Evolutionary conservation across 768 basidiomycete genomes (phyloP).

Genomic region (Boletus huronensis): DNA sequence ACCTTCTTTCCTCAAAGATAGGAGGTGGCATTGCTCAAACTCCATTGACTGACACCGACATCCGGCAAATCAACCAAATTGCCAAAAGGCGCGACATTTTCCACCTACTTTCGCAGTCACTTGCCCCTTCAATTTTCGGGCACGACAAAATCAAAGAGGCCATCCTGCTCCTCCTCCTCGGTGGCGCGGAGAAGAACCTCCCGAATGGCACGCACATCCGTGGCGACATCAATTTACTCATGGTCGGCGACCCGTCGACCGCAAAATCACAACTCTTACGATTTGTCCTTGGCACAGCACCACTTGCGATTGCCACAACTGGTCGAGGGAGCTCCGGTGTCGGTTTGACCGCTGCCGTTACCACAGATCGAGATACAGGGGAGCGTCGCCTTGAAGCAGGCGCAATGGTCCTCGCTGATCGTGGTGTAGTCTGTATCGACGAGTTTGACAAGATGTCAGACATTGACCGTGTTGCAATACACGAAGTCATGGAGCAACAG

Average conservation of each 20-base stretch:
- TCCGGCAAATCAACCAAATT: conserved; percentile 93
- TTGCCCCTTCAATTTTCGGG: conserved; percentile 96
- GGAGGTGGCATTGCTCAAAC: conserved; percentile 95
- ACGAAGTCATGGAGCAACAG: conserved; percentile 99
- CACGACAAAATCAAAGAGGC: conserved; percentile 96
- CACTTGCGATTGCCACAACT: conserved; percentile 96
- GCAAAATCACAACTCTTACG: conserved; percentile 96
- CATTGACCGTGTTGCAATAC: conserved; percentile 96
- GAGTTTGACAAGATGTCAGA: conserved; percentile 99
- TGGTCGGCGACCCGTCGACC: conserved; percentile 99
- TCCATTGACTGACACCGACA: conserved; percentile 87
- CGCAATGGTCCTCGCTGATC: conserved; percentile 98
- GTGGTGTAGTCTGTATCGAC: conserved; percentile 98
- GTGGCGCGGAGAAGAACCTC: conserved; percentile 96
- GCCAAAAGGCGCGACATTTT: conserved; percentile 87
- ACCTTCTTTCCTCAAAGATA: conserved; percentile 89
- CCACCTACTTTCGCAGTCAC: conserved; percentile 83
- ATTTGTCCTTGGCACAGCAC: conserved; percentile 94
- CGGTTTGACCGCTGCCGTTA: conserved; percentile 97
- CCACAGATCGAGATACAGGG: conserved; percentile 96
- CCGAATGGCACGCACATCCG: conserved; percentile 97
- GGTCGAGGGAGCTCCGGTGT: conserved; percentile 98
- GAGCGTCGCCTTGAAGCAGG: conserved; percentile 96
- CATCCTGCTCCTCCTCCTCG: conserved; percentile 86
- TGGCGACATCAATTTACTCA: conserved; percentile 98